Base-by-base conservation (phyloP, 2,329 filamentous ascomycete species). In the Colletotrichum melonis region DNA sequence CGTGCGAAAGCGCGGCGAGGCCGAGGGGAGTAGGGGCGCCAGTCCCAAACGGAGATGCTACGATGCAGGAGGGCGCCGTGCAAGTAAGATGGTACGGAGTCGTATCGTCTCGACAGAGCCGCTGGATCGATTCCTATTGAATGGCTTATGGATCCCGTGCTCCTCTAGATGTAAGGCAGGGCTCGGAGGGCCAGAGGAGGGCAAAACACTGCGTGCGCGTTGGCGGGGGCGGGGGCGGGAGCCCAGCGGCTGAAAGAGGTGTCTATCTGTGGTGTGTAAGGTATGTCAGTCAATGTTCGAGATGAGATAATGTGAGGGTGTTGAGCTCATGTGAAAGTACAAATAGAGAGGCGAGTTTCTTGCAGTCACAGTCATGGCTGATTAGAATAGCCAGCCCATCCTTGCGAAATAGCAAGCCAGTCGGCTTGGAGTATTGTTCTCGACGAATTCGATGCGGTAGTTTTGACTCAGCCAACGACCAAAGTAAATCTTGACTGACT, bases 1-100 rank as follows among this genome's bases (percentile, higher is more conserved):
- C 52, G 46, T 26, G 24, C 58, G 22, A 30, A 35, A 46, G 55
- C 63, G 46, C 70, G 70, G 70, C 70, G 70, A 73, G 67, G 55
- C 70, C 70, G 70, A 70, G 35, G 30, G 58, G 11, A 56, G 24
- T 24, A 38, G 26, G 65, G 69, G 57, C 69, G 54, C 65, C 64
- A 69, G 59, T 64, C 57, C 52, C 64, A 12, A 26, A 67, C 46
- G n/a, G 54, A 58, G 54, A 19, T 63, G 66, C 46, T 14, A 38
- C 66, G 46, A 56, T 46, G 65, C 42, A 62, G 16, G 46, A 62
- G n/a, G 22, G 57, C 49, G 26, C 14, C 35, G 69, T 58, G 4
- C 32, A 57, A 57, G 16, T 28, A 38, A 63, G 52, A 42, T 30
- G 65, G 52, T 42, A 59, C 32, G 28, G 22, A 32, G 67, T 26